These are phyloP conservation scores for Globisporangium nagaii DNA, from an alignment of 352 stramenopile genomes.

Conservation along the genomic window DNA sequence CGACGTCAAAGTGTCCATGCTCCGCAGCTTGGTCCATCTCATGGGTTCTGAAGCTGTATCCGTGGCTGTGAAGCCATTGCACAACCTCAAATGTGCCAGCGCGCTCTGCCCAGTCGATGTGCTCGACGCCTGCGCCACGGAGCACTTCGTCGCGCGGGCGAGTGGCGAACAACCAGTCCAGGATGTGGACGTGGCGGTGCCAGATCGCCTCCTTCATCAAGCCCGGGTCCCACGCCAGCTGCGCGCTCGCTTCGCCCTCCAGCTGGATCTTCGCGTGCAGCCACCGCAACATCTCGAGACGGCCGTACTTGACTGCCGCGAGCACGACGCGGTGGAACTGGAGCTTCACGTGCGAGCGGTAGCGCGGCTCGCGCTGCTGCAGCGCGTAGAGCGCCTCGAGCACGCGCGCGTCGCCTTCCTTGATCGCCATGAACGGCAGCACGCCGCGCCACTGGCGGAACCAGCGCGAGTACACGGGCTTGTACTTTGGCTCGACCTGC, in stretches of 20 bases:
- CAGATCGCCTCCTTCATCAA: conserved; percentile 7
- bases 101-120: conserved; percentile 3
- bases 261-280: not conserved
- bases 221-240: not conserved
- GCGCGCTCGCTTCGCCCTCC: not conserved
- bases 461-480: conserved; percentile 2
- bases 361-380: not conserved
- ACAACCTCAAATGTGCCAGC: not conserved
- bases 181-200: conserved; percentile 4
- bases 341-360: not conserved
- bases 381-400: conserved; percentile 2
- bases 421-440: conserved; percentile 7
- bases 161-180: not conserved
- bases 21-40: conserved; percentile 9
- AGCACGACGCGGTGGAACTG: conserved; percentile 8
- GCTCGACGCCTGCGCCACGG: not conserved
- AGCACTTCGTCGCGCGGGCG: not conserved
- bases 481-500: conserved; percentile 3
- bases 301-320: conserved; percentile 2
- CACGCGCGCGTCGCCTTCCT: not conserved
- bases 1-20: not conserved
- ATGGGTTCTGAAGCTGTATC: not conserved
- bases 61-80: not conserved
- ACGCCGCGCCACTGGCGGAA: conserved; percentile 4
- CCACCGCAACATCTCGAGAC: not conserved